These are phyloP conservation scores for Alternaria gaisen DNA, from an alignment of 2,329 filamentous ascomycete species.

Conservation along the genomic window DNA sequence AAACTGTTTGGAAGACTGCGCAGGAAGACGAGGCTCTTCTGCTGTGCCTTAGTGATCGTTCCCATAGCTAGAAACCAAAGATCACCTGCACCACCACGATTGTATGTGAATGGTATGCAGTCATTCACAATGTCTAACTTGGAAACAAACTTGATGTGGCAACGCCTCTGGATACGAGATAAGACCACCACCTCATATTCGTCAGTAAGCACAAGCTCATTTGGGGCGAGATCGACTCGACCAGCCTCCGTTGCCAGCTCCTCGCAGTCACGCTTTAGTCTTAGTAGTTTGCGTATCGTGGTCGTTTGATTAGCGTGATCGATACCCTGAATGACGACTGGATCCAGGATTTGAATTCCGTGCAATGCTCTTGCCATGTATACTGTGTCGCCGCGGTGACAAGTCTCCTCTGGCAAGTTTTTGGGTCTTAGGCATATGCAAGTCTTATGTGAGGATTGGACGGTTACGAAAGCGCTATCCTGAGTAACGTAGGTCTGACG, in stretches of 20 bases:
- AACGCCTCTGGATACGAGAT: slow-evolving; percentile 62
- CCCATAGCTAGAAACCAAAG: slow-evolving; percentile 68
- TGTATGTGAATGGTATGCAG: slow-evolving; percentile 69
- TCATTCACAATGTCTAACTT: slow-evolving; percentile 39
- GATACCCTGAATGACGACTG: slow-evolving; percentile 65
- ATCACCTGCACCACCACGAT: slow-evolving; percentile 70
- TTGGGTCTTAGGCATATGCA: slow-evolving; percentile 58
- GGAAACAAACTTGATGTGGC: slow-evolving; percentile 66
- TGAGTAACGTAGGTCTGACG: slow-evolving; percentile 72
- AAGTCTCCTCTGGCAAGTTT: slow-evolving; percentile 36
- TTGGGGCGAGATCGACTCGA: slow-evolving; percentile 53
- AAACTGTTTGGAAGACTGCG: slow-evolving; percentile 16
- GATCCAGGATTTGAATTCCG: slow-evolving; percentile 60
- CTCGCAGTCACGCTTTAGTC: slow-evolving; percentile 55
- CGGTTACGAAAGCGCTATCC: slow-evolving; percentile 68
- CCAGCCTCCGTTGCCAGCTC: slow-evolving; percentile 36
- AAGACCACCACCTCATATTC: slow-evolving; percentile 51
- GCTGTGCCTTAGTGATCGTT: slow-evolving; percentile 21
- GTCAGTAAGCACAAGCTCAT: slow-evolving; percentile 68
- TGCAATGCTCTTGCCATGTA: slow-evolving; percentile 54
- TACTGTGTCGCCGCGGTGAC: slow-evolving; percentile 67
- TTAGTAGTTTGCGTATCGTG: slow-evolving; percentile 62
- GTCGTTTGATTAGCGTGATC: slow-evolving; percentile 42
- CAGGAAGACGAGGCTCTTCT: slow-evolving; percentile 16
- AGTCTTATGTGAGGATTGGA: slow-evolving; percentile 63